A percentile compares a stretch with the other conserved stretches of the same genome.
These are phyloP conservation scores for Hypholoma sublateritium DNA, from an alignment of 768 basidiomycete genomes.

Conservation along the genomic window DNA sequence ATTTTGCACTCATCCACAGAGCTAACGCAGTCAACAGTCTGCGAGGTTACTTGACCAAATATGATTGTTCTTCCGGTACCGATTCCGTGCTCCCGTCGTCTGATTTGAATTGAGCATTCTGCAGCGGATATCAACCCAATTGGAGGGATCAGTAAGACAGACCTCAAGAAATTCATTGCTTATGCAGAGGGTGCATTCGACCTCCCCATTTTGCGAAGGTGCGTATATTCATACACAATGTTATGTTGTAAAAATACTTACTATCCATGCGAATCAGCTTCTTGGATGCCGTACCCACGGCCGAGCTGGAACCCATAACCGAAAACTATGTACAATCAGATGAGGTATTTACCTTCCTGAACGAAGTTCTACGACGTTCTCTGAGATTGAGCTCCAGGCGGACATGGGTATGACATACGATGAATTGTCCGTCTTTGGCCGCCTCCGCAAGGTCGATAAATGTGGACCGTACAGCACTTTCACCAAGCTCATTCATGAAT, in stretches of 20 bases:
- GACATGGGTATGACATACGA: constrained; percentile 99
- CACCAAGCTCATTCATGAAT: constrained; percentile 91
- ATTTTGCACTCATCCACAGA: not conserved
- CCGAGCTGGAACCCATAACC: constrained; percentile 94
- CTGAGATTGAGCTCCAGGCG: constrained; percentile 45
- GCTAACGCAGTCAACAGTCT: constrained; percentile 49
- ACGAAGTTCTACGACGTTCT: not conserved
- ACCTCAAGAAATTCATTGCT: constrained; percentile 92
- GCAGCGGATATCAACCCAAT: constrained; percentile 97
- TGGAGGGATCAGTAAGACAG: constrained; percentile 96
- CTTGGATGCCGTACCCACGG: constrained; percentile 88
- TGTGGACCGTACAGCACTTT: constrained; percentile 98
- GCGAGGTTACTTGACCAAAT: constrained; percentile 96
- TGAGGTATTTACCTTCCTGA: constrained; percentile 51
- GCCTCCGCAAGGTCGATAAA: constrained; percentile 94
- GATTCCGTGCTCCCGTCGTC: constrained; percentile 8
- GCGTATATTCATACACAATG: constrained; percentile 11
- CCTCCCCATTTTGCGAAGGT: constrained; percentile 82
- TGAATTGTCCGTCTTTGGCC: constrained; percentile 90
- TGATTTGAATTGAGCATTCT: not conserved
- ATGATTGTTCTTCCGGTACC: constrained; percentile 89
- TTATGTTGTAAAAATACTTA: not conserved
- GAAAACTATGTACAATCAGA: constrained; percentile 94
- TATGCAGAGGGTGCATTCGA: constrained; percentile 80
- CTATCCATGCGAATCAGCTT: constrained; percentile 55